Conservation (phyloP, 495 filamentous ascomycete genomes). For the Podospora pseudopauciseta region DNA sequence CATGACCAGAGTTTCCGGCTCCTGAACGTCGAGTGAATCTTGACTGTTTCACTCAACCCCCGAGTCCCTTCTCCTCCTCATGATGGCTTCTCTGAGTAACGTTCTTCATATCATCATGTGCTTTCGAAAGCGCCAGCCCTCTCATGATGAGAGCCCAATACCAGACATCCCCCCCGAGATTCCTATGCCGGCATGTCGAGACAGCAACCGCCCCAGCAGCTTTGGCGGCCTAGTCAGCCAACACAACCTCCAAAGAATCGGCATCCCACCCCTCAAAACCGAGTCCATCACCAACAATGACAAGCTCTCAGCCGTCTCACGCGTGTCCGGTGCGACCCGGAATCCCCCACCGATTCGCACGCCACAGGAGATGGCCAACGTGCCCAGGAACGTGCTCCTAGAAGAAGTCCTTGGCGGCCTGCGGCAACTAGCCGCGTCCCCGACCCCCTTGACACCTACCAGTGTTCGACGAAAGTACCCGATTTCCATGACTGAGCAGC, state of each 20-base stretch:
- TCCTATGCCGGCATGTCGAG: slow-evolving; percentile 7
- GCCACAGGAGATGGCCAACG: background rate
- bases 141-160: background rate
- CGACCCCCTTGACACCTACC: slow-evolving; percentile 7
- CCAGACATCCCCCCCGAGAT: slow-evolving; percentile 9
- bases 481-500: slow-evolving; percentile 31
- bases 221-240: slow-evolving; percentile 1
- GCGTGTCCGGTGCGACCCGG: background rate
- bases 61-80: background rate
- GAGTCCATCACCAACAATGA: background rate
- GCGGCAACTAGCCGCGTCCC: slow-evolving; percentile 12
- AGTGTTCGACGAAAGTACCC: slow-evolving; percentile 14
- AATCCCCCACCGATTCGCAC: slow-evolving; percentile 3
- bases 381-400: background rate
- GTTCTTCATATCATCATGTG: background rate
- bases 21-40: background rate
- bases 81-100: background rate
- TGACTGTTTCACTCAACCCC: background rate
- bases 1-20: background rate
- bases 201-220: background rate
- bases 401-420: slow-evolving; percentile 7
- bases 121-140: background rate
- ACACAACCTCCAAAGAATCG: slow-evolving; percentile 2
- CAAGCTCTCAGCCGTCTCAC: background rate
- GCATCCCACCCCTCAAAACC: background rate